Conservation (phyloP, 2,329 filamentous ascomycete genomes). For the Fusarium setosum region DNA sequence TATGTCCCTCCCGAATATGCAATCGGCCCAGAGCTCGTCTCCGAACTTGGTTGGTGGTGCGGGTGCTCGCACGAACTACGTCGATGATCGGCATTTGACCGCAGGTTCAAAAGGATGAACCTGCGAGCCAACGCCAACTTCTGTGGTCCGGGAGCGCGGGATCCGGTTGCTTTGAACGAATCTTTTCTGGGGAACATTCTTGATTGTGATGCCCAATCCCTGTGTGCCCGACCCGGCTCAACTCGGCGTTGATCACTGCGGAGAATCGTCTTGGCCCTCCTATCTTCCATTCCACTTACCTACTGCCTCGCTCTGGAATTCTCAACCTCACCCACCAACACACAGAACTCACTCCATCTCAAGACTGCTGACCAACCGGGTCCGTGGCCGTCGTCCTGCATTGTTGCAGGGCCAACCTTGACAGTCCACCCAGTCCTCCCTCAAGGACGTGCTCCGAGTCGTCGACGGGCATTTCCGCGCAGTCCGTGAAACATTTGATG, state of each 20-base stretch:
- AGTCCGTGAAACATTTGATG: slow-evolving; percentile 39
- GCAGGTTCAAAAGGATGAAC: slow-evolving; percentile 3
- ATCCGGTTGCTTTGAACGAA: neutral
- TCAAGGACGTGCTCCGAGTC: slow-evolving; percentile 34
- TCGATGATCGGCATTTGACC: slow-evolving; percentile 25
- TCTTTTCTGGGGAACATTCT: neutral
- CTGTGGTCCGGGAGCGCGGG: neutral
- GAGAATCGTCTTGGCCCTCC: slow-evolving; percentile 6
- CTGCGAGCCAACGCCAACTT: neutral
- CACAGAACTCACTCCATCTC: slow-evolving; percentile 15
- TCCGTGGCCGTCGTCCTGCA: slow-evolving; percentile 24
- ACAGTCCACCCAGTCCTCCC: slow-evolving; percentile 12
- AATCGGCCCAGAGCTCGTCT: slow-evolving; percentile 9
- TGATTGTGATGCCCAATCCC: slow-evolving; percentile 15
- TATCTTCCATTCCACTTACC: neutral
- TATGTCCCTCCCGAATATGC: neutral
- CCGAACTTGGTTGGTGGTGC: slow-evolving; percentile 24
- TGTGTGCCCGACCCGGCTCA: slow-evolving; percentile 15
- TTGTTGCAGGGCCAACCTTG: slow-evolving; percentile 33
- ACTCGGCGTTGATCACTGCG: slow-evolving; percentile 23
- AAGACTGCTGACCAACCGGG: slow-evolving; percentile 34
- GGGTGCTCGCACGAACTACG: slow-evolving; percentile 11
- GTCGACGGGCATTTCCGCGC: slow-evolving; percentile 37
- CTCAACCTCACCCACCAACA: slow-evolving; percentile 1
- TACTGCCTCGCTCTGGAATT: neutral